Percentiles rank a stretch among this genome's conserved stretches.
Evolutionary conservation across 768 basidiomycete species (phyloP).

Genomic region (Thelephora ganbajun): DNA sequence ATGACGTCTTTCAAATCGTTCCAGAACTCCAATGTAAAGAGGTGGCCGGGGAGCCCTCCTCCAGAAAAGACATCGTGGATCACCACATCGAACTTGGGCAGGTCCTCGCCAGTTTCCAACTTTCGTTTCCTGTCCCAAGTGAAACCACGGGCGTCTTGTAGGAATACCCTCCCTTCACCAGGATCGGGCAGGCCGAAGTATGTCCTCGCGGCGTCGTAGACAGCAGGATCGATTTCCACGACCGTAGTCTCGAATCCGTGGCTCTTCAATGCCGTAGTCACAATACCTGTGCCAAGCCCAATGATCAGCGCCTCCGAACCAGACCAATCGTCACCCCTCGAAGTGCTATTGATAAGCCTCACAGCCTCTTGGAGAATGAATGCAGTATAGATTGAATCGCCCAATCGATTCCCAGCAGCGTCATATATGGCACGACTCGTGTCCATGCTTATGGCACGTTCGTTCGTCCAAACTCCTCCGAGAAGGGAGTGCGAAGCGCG

Average conservation of each 20-base stretch:
- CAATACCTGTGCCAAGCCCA: constrained; percentile 79
- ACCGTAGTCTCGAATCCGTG: constrained; percentile 65
- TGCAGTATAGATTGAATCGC: constrained; percentile 72
- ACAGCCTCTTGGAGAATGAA: constrained; percentile 84
- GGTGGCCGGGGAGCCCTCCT: constrained; percentile 74
- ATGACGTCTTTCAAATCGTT: constrained; percentile 47
- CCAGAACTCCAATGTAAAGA: constrained; percentile 85
- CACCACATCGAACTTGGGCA: constrained; percentile 47
- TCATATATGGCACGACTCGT: constrained; percentile 27
- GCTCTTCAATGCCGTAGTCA: constrained; percentile 57
- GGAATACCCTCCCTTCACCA: constrained; percentile 41
- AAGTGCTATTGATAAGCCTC: constrained; percentile 46
- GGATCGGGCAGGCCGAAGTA: constrained; percentile 74
- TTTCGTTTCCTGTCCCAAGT: constrained; percentile 40
- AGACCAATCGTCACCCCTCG: constrained; percentile 15
- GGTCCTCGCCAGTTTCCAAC: constrained; percentile 9
- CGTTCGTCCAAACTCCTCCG: constrained; percentile 68
- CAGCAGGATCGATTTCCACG: constrained; percentile 88
- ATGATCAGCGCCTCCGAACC: constrained; percentile 47
- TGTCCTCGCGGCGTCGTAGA: constrained; percentile 66
- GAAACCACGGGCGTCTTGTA: constrained; percentile 55
- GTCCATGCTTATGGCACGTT: constrained; percentile 18
- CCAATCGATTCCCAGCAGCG: constrained; percentile 36
- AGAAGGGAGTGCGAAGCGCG: constrained; percentile 42
- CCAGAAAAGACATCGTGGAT: constrained; percentile 93